Conservation (phyloP, 495 filamentous ascomycete genomes). For the Hypoxylon subgilvum region DNA sequence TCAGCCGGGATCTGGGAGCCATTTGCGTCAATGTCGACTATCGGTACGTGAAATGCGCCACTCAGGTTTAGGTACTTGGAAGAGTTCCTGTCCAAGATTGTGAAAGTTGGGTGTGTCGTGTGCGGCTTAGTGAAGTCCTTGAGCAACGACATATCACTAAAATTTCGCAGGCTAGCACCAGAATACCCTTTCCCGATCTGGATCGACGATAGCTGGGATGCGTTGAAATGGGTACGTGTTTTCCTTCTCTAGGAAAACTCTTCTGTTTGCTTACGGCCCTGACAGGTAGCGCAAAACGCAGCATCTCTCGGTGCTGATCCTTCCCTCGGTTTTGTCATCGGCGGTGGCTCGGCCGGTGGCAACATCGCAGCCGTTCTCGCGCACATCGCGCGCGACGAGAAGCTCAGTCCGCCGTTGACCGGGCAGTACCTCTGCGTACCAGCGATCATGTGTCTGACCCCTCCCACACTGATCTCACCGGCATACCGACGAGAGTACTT, state of each 20-base stretch:
- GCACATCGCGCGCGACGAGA: slow-evolving; percentile 51
- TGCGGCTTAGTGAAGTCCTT: no score
- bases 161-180: slow-evolving; percentile 47
- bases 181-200: slow-evolving; percentile 56
- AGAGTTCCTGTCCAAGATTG: no score
- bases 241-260: background rate
- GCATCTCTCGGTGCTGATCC: slow-evolving; percentile 46
- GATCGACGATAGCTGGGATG: slow-evolving; percentile 57
- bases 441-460: slow-evolving; percentile 29
- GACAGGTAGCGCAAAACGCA: slow-evolving; percentile 47
- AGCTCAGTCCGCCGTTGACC: slow-evolving; percentile 51
- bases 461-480: slow-evolving; percentile 17
- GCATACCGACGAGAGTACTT: slow-evolving; percentile 31
- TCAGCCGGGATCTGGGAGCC: slow-evolving; percentile 43
- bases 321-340: slow-evolving; percentile 55
- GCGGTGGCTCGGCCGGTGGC: slow-evolving; percentile 57
- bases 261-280: background rate
- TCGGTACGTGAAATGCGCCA: slow-evolving; percentile 18
- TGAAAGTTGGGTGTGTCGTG: no score
- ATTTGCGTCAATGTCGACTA: slow-evolving; percentile 54
- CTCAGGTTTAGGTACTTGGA: no score
- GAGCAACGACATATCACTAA: background rate
- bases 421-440: slow-evolving; percentile 54
- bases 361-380: slow-evolving; percentile 52
- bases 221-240: slow-evolving; percentile 53